phyloP scores from a whole-genome alignment of 805 yeast genomes.

The Tetrapisispora namnaoensis region DNA sequence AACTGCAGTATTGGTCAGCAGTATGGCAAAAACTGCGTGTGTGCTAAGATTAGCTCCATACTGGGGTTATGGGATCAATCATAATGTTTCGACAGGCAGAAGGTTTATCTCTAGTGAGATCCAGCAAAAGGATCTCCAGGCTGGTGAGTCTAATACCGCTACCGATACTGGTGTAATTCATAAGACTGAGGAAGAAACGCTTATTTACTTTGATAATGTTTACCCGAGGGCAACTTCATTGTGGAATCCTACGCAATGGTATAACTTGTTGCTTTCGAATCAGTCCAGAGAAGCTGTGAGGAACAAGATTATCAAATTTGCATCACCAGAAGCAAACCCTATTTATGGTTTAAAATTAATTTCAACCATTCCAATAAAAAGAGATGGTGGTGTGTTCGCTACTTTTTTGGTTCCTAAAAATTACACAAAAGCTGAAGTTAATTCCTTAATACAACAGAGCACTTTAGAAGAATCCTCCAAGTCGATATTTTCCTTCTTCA shows the following conservation, averaged over 20 bases:
- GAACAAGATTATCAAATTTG: conserved; percentile 31
- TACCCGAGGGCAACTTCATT: conserved; percentile 37
- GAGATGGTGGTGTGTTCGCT: conserved; percentile 94
- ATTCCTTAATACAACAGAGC: conserved; percentile 41
- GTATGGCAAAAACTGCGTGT: not conserved
- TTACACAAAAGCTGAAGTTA: conserved; percentile 41
- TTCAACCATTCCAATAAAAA: conserved; percentile 55
- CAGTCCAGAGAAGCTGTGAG: conserved; percentile 33
- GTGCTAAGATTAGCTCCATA: not conserved
- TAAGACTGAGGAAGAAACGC: conserved; percentile 39
- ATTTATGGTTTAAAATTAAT: conserved; percentile 39
- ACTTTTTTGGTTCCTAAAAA: conserved; percentile 54
- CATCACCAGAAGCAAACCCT: conserved; percentile 31
- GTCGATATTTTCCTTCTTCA: conserved; percentile 32
- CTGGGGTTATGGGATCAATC: not conserved
- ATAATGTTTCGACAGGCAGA: not conserved
- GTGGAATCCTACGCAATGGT: conserved; percentile 40
- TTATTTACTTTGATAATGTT: conserved; percentile 48
- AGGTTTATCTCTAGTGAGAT: conserved; percentile 33
- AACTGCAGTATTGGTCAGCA: too few relatives aligned
- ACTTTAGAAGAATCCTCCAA: conserved; percentile 32
- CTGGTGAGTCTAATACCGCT: conserved; percentile 47
- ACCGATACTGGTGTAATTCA: conserved; percentile 49
- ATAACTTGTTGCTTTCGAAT: conserved; percentile 31
- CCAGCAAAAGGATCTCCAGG: conserved; percentile 36